Base-by-base conservation (phyloP, 768 basidiomycete genomes). In the Kockovaella imperatae region DNA sequence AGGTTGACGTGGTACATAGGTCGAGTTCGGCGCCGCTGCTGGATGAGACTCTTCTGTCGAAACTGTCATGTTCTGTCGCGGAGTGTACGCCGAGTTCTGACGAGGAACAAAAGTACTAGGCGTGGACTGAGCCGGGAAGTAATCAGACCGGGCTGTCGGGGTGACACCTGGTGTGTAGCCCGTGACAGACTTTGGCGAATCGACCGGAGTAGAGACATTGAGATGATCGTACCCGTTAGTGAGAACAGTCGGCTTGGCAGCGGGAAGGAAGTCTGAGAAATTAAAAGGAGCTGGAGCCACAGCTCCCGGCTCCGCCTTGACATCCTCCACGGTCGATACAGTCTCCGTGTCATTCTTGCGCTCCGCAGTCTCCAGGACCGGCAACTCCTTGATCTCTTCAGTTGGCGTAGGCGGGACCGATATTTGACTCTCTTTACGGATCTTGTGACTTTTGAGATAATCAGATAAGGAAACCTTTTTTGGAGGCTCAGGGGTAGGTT, bases 401-500 rank as follows among this genome's bases (percentile, higher is more conserved):
- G 35, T 28, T 28, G 34, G 20, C 31, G 13, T 24, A 4, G 35
- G 8, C 18, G 38, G 13, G 10, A 46, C 6, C 8, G n/a, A 18
- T 5, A 52, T 38, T 36, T 48, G 42, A 13, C 41, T 36, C 26
- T 61, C 60, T 46, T 60, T 62, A 28, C 54, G 31, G 34, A 65
- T 42, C 39, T 58, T 62, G 38, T 53, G 47, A 17, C 34, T 56
- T 28, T 60, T 59, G 15, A 66, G 43, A 28, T 56, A 66, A n/a
- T 66, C 64, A 1, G 58, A 46, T 1, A 66, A 24, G 6, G 60
- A 54, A 13, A 66, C 57, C 31, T 62, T 62, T 49, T 60, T 60
- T 5, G 53, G 51, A 17, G 57, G 58, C 24, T 56, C 53, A 8
- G 57, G 53, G 2, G 50, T 52, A 25, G 45, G 50, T 35, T 56